Percentiles rank a stretch among this genome's conserved stretches.
phyloP scores from a whole-genome alignment of 2,329 filamentous ascomycete genomes.

The Epichloe sylvatica region DNA sequence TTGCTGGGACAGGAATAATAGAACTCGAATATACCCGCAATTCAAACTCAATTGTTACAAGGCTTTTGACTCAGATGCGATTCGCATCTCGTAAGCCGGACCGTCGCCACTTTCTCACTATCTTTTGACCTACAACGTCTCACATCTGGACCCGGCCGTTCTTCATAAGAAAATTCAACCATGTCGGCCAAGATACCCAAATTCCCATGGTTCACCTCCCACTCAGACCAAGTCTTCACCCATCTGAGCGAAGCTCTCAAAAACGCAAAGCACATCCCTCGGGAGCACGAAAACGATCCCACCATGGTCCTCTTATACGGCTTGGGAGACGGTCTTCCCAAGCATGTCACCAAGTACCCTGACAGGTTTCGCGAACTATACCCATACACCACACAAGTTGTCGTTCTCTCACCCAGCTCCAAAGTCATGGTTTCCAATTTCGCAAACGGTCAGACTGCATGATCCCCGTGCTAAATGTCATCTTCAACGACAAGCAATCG shows the following conservation, averaged over 20 bases:
- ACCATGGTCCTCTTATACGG: slow-evolving; percentile 38
- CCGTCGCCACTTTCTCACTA: no score
- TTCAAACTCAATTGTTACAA: no score
- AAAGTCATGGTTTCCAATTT: slow-evolving; percentile 32
- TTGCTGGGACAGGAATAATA: no score
- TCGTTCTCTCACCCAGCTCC: slow-evolving; percentile 36
- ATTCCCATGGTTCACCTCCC: no score
- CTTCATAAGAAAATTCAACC: no score
- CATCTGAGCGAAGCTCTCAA: background rate
- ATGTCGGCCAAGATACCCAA: no score
- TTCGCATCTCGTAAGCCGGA: no score
- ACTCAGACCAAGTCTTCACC: no score
- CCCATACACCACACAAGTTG: slow-evolving; percentile 35
- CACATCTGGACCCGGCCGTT: no score
- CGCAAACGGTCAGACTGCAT: slow-evolving; percentile 30
- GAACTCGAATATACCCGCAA: no score
- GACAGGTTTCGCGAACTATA: slow-evolving; percentile 37
- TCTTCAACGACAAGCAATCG: slow-evolving; percentile 15
- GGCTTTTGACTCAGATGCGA: no score
- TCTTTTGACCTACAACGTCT: no score
- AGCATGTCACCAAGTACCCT: slow-evolving; percentile 42
- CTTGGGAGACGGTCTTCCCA: slow-evolving; percentile 43
- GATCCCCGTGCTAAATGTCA: slow-evolving; percentile 28
- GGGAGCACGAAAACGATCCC: slow-evolving; percentile 18
- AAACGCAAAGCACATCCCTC: slow-evolving; percentile 4